phyloP scores from a whole-genome alignment of 192 early-diverging fungal genomes.

The Diversispora eburnea region DNA sequence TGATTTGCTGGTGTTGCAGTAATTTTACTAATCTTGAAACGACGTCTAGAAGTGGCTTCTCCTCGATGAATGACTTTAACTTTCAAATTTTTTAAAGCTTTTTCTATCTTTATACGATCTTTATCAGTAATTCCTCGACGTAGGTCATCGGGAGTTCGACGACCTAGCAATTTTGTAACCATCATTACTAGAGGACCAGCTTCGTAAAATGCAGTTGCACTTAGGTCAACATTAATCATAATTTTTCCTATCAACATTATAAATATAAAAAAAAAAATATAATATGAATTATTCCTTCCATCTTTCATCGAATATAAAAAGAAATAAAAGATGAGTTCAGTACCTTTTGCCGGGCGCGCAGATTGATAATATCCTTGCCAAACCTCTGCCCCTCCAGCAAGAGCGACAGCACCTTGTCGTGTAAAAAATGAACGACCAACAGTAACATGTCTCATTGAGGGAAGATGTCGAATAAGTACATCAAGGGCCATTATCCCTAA shows the following conservation, averaged over 20 bases:
- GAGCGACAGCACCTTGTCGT: conserved; percentile 40
- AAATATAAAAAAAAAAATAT: neutral
- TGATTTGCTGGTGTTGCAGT: conserved; percentile 65
- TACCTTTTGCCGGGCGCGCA: conserved; percentile 67
- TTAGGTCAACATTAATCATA: conserved; percentile 67
- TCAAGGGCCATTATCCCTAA: conserved; percentile 65
- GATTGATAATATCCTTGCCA: conserved; percentile 92
- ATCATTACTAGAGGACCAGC: conserved; percentile 66
- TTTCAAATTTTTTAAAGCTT: conserved; percentile 48
- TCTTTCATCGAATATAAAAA: too few species aligned
- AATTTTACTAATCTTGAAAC: conserved; percentile 66
- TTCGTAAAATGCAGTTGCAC: conserved; percentile 63
- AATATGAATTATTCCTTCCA: neutral
- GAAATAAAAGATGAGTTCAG: neutral
- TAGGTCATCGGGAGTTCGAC: conserved; percentile 46
- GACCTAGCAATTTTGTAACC: conserved; percentile 59
- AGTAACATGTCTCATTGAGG: conserved; percentile 66
- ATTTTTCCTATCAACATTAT: conserved; percentile 38
- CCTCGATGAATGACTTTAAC: conserved; percentile 57
- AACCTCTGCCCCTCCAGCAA: conserved; percentile 71
- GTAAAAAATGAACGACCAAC: conserved; percentile 90
- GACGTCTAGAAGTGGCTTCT: conserved; percentile 52
- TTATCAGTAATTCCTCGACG: conserved; percentile 36
- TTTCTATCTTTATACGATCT: conserved; percentile 42
- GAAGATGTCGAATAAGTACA: conserved; percentile 73